Conservation (phyloP, 306 rosid species). For the Casuarina equisetifolia region DNA sequence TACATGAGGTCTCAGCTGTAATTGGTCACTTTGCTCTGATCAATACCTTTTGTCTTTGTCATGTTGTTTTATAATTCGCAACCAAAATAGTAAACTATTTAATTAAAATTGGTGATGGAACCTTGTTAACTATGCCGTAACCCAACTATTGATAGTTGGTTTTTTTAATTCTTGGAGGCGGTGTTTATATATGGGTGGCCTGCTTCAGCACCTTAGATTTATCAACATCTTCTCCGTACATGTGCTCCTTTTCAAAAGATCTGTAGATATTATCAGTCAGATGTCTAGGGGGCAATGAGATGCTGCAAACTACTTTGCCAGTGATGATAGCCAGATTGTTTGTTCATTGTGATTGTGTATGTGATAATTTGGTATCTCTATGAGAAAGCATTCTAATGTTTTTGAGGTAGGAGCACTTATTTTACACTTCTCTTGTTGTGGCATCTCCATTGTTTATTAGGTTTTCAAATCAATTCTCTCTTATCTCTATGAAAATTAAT, state of each 20-base stretch:
- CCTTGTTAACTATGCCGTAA: no score
- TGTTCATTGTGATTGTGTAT: no score
- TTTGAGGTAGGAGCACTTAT: background rate
- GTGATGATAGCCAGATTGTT: background rate
- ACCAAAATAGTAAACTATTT: background rate
- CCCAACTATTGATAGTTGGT: no score
- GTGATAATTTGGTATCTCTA: background rate
- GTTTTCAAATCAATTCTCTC: background rate
- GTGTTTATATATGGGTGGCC: background rate
- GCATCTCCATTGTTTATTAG: background rate
- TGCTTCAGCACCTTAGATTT: background rate
- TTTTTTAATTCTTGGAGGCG: background rate
- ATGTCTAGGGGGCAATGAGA: background rate
- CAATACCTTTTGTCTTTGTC: background rate
- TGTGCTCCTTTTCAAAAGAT: no score
- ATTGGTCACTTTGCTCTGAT: background rate
- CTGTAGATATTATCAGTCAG: background rate
- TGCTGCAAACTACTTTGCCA: background rate
- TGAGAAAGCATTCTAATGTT: background rate
- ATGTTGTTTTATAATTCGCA: background rate
- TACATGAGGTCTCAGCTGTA: background rate
- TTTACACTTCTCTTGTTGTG: background rate
- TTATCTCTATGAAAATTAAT: background rate
- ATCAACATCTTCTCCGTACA: no score
- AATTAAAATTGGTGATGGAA: background rate